Base-by-base conservation (phyloP, 495 filamentous ascomycete genomes). In the Hyaloscypha variabilis region DNA sequence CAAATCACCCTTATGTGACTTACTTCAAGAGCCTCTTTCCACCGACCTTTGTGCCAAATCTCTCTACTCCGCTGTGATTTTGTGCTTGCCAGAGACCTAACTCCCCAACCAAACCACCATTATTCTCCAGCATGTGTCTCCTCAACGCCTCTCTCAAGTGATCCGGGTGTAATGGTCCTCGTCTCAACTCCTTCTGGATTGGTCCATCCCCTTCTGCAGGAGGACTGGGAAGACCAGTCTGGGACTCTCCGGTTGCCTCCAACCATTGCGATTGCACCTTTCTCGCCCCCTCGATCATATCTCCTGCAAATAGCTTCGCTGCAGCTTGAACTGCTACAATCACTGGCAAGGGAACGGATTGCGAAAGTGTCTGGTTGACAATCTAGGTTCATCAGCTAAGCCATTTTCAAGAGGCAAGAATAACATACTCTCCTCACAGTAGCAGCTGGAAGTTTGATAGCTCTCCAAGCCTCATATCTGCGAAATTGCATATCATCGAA, bases 291-390 rank as follows among this genome's bases (percentile, higher is more conserved):
- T 96, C 92, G 58, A 96, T 88, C 59, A 97, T 83, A 58, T 93
- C 88, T 56, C 93, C 92, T 8, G 91, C 85, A 74, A 91, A 96
- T 64, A 93, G 83, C 75, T 97, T 97, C 34, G 90, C 88, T 61
- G 91, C 91, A 3, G 89, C 87, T 57, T 90, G 90, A 70, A 96
- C 88, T 26, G 89, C 91, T 24, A 88, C 88, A 46, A 94, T 87
- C 29, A 96, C 89, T 57, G 84, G 88, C 17, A 85, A 82, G 4
- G 92, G 89, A 3, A 94, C 92, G 23, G 91, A 95, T 75, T 97
- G 93, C 1, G 90, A 93, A 14, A 96, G 87, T 49, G 92, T 93
- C 68, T 93, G 91, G 69, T 97, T 97, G 73, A 92, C 86, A 67
- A 93, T 88, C 79, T 91, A 3, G 3, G 42, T 54, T 39, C 52